Percentiles rank a stretch among this genome's conserved stretches.
Conservation (phyloP, 2,329 filamentous ascomycete species). For the Didymella arachidicola region DNA sequence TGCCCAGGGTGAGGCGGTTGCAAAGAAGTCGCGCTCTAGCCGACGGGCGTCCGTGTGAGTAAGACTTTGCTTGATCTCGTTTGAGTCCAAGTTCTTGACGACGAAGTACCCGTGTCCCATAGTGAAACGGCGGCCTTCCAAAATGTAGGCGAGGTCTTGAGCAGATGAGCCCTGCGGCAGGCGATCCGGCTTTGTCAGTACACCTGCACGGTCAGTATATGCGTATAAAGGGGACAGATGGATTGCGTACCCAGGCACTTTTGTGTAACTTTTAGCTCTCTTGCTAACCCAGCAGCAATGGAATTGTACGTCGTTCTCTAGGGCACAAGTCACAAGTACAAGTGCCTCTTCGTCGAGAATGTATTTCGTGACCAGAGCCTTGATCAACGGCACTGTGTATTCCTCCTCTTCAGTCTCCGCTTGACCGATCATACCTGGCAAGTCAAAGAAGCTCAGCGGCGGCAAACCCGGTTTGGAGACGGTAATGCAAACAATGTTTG, state of each 20-base stretch:
- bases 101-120: slow-evolving; percentile 83
- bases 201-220: slow-evolving; percentile 60
- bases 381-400: slow-evolving; percentile 73
- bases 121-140: slow-evolving; percentile 67
- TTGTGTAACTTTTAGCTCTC: slow-evolving; percentile 49
- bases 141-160: slow-evolving; percentile 66
- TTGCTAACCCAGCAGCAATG: slow-evolving; percentile 68
- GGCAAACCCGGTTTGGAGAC: slow-evolving; percentile 76
- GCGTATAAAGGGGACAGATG: no score
- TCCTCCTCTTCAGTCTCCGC: slow-evolving; percentile 57
- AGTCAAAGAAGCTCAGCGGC: slow-evolving; percentile 81
- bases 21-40: slow-evolving; percentile 62
- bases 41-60: slow-evolving; percentile 58
- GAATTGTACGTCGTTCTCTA: slow-evolving; percentile 81
- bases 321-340: slow-evolving; percentile 77
- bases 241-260: slow-evolving; percentile 49
- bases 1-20: slow-evolving; percentile 55
- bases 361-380: slow-evolving; percentile 74
- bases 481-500: slow-evolving; percentile 79
- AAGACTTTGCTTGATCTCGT: slow-evolving; percentile 56
- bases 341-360: slow-evolving; percentile 74
- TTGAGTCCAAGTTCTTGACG: slow-evolving; percentile 68
- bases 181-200: slow-evolving; percentile 86
- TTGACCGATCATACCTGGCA: slow-evolving; percentile 82
- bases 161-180: slow-evolving; percentile 62